Evolutionary conservation across 2,329 filamentous ascomycete species (phyloP).

Genomic region (Fusarium sp.): DNA sequence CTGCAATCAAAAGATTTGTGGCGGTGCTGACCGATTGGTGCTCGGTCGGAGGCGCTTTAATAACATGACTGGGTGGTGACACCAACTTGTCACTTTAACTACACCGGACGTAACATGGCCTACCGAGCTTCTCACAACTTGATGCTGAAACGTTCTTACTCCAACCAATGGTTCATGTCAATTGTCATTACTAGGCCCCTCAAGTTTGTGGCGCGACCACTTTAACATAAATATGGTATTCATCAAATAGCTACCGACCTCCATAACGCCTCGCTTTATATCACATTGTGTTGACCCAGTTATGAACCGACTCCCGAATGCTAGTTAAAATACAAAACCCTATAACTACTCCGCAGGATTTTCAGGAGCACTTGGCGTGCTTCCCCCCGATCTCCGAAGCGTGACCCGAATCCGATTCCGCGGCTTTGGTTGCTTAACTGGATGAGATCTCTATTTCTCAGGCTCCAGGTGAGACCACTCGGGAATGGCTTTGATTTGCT

Average conservation of each 20-base stretch:
- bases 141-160: not conserved
- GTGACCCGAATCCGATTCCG: constrained; percentile 23
- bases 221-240: not conserved
- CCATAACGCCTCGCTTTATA: constrained; percentile 41
- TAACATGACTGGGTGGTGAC: not conserved
- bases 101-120: not conserved
- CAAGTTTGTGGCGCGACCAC: no score
- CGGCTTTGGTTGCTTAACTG: constrained; percentile 18
- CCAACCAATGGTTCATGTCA: not conserved
- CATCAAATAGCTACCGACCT: constrained; percentile 7
- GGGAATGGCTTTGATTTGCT: constrained; percentile 88
- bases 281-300: constrained; percentile 1
- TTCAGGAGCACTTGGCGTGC: not conserved
- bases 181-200: not conserved
- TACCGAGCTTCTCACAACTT: no score
- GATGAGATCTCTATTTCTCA: constrained; percentile 54
- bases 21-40: no score
- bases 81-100: not conserved
- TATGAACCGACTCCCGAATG: not conserved
- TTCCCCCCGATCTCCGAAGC: constrained; percentile 5
- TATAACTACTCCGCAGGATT: constrained; percentile 2
- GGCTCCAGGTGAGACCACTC: constrained; percentile 83
- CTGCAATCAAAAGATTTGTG: no score
- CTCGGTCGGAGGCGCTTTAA: no score
- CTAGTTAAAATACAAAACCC: not conserved